These are phyloP conservation scores for Chrysophaeum taylorii DNA, from an alignment of 352 stramenopile genomes.

Conservation along the genomic window DNA sequence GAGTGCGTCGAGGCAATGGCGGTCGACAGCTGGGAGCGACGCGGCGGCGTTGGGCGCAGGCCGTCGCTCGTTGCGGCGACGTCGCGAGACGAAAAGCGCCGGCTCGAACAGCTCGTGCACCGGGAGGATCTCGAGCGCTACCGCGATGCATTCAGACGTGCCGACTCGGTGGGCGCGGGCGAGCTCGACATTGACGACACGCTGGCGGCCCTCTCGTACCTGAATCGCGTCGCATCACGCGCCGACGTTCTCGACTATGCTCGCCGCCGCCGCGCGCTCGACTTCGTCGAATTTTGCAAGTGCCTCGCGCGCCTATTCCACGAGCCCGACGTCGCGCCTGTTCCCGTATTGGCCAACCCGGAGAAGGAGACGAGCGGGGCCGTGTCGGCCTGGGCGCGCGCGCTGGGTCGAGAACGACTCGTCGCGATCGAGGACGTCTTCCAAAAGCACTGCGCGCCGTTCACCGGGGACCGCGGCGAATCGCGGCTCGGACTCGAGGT, in stretches of 20 bases:
- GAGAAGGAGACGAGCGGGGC: neutral
- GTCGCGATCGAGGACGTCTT: neutral
- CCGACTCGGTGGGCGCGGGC: neutral
- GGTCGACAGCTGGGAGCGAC: neutral
- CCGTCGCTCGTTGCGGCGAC: neutral
- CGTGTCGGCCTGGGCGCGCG: neutral
- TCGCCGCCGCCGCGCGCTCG: neutral
- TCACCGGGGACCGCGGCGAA: neutral
- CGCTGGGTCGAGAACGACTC: neutral
- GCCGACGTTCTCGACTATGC: neutral
- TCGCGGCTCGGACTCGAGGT: constrained; percentile 12
- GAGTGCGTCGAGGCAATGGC: constrained; percentile 9
- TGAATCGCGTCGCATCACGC: neutral
- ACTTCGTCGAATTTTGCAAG: constrained; percentile 3
- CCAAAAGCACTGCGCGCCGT: neutral
- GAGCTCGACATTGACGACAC: constrained; percentile 9
- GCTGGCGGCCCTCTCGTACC: neutral
- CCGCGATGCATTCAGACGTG: neutral
- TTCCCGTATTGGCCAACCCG: neutral
- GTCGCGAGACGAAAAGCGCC: neutral
- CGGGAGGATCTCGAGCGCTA: neutral
- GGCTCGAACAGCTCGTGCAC: constrained; percentile 2
- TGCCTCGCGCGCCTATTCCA: constrained; percentile 11
- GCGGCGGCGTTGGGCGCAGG: neutral
- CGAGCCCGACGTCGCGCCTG: neutral